Evolutionary conservation across 2,329 filamentous ascomycete genomes (phyloP).

Genomic region (Pseudocercospora eumusae): DNA sequence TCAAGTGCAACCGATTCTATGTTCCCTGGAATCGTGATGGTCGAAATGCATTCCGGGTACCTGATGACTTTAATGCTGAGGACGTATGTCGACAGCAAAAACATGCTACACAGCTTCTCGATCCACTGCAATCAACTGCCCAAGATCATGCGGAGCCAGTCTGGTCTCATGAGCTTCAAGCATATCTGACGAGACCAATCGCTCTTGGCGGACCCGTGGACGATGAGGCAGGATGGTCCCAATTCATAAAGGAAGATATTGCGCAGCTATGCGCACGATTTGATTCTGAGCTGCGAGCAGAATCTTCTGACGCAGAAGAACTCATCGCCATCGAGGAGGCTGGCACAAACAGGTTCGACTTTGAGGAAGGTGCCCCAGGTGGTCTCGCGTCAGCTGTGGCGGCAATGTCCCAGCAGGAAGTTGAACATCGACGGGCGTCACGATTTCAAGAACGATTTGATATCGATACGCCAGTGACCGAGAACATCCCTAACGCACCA

Average conservation of each 20-base stretch:
- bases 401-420: neutral
- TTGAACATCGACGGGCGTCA: neutral
- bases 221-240: neutral
- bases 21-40: neutral
- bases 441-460: neutral
- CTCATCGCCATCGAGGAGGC: neutral
- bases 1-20: neutral
- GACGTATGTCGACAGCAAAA: neutral
- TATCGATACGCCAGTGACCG: neutral
- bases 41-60: neutral
- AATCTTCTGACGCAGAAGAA: neutral
- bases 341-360: neutral
- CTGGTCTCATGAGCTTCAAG: neutral
- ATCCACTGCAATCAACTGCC: neutral
- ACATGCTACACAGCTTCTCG: neutral
- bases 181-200: neutral
- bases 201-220: neutral
- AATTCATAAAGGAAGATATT: neutral
- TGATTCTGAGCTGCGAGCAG: neutral
- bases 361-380: neutral
- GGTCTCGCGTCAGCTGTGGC: conserved; percentile 1
- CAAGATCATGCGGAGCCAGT: neutral
- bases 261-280: neutral
- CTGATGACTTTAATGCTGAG: neutral
- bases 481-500: neutral